Evolutionary conservation across 1,284 basidiomycete species (phyloP).

Genomic region (Fomitopsis schrenkii): DNA sequence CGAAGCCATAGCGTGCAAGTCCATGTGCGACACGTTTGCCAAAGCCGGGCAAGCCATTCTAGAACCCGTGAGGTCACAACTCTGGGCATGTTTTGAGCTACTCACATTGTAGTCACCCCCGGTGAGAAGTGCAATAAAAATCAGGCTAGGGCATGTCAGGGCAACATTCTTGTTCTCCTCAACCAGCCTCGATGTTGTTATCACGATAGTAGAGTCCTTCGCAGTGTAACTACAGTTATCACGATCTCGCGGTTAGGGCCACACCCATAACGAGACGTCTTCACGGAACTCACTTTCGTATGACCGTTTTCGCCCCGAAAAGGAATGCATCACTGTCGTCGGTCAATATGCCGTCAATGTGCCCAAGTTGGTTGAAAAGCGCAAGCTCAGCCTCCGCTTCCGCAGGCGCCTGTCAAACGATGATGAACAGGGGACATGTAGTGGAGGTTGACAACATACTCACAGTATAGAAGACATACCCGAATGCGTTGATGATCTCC

Average conservation of each 20-base stretch:
- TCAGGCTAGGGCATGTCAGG: neutral
- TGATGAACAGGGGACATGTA: neutral
- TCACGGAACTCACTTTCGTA: slow-evolving; percentile 11
- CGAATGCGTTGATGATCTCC: slow-evolving; percentile 41
- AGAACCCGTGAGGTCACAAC: neutral
- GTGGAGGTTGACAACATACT: neutral
- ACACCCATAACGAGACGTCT: no score
- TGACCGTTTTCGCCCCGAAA: slow-evolving; percentile 19
- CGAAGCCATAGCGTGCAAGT: slow-evolving; percentile 8
- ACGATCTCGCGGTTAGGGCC: neutral
- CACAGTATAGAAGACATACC: slow-evolving; percentile 20
- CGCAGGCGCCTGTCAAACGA: slow-evolving; percentile 40
- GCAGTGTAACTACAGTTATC: neutral
- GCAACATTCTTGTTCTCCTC: neutral
- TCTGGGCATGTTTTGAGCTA: neutral
- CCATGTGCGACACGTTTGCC: slow-evolving; percentile 2
- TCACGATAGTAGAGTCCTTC: neutral
- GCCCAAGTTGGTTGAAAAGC: slow-evolving; percentile 37
- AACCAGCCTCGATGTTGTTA: neutral
- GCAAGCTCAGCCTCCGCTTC: slow-evolving; percentile 65
- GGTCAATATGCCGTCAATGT: slow-evolving; percentile 51
- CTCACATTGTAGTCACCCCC: slow-evolving; percentile 10
- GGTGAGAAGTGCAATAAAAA: slow-evolving; percentile 6
- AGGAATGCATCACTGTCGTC: slow-evolving; percentile 45
- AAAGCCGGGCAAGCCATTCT: slow-evolving; percentile 4